Evolutionary conservation across 192 early-diverging fungal species (phyloP), one percentile per base, ranked within the genome.

Genomic region (Lobosporangium transversale): DNA sequence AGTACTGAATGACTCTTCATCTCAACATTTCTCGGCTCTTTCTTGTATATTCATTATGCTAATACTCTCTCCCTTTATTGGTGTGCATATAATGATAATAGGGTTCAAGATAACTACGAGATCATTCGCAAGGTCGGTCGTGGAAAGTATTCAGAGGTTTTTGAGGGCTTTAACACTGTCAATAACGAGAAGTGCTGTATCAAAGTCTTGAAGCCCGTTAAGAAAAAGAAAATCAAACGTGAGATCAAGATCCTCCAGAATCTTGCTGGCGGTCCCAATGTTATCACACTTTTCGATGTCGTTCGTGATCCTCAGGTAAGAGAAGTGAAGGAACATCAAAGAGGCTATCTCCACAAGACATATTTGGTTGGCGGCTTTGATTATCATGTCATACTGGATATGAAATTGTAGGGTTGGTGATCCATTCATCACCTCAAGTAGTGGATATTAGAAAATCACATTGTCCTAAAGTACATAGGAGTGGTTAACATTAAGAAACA

Each of bases 151-250:
- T 96, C 94, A 2, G 97, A 99, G 75, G 97, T 99, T 24, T 99
- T 99, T 87, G 96, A 99, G 81, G 97, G 96, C n/a, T 86, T 97
- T 81, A 96, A 96, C 81, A 84, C 95, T 24, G 84, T 86, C 57
- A 97, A 92, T 80, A 82, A 90, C 54, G 82, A 88, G 58, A 90
- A 96, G 69, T 98, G 97, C 84, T 93, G 96, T 64, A 99, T 99
- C 88, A 99, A 99, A 86, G 97, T 97, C 15, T 84, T 99, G 51
- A 99, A 99, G 86, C 97, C 97, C 4, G 95, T 99, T 68, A 99
- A 99, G 87, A 99, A 99, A 90, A 98, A 98, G 92, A 99, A 99
- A 88, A 99, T 99, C 73, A 98, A 97, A 89, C 88, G 97, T 52
- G 97, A 99, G 79, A 97, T 99, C 80, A 98, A 97, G 79, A 99